Conservation (phyloP, 768 basidiomycete genomes). For the Collybia sordida region DNA sequence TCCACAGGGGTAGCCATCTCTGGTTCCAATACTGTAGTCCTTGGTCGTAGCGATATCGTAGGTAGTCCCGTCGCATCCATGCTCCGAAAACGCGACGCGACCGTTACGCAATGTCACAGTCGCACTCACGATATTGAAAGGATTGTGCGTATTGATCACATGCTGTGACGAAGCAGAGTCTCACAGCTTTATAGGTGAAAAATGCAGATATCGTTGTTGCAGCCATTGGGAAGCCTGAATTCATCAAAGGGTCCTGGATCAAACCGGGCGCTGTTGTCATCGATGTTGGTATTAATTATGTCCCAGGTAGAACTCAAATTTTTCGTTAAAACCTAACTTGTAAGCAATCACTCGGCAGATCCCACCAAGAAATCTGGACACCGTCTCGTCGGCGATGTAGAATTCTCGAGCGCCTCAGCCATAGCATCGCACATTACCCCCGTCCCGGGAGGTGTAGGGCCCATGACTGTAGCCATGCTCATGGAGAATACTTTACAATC, state of each 20-base stretch:
- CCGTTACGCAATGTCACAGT: conserved; percentile 97
- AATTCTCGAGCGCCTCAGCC: conserved; percentile 71
- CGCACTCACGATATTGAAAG: conserved; percentile 78
- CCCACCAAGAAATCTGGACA: conserved; percentile 91
- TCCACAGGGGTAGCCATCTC: conserved; percentile 75
- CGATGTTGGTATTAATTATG: conserved; percentile 97
- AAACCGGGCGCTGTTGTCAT: conserved; percentile 95
- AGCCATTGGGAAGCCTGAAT: conserved; percentile 93
- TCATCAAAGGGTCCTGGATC: conserved; percentile 91
- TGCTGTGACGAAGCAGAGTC: neutral
- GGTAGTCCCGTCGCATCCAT: conserved; percentile 93
- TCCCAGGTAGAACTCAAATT: conserved; percentile 60
- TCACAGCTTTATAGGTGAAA: conserved; percentile 53
- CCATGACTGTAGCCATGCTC: conserved; percentile 99
- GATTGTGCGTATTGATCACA: conserved; percentile 51
- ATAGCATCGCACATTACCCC: conserved; percentile 93
- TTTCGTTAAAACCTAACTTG: conserved; percentile 1
- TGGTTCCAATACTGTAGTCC: conserved; percentile 85
- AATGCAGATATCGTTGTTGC: conserved; percentile 91
- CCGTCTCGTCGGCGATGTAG: conserved; percentile 94
- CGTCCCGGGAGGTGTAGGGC: conserved; percentile 97
- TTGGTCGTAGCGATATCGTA: conserved; percentile 97
- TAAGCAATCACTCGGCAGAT: conserved; percentile 38
- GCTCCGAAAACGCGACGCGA: conserved; percentile 87
- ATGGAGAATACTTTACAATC: conserved; percentile 93